A percentile compares a stretch with the other conserved stretches of the same genome.
Conservation (phyloP, 164 flowering plant genomes). For the Sextonia rubra region DNA sequence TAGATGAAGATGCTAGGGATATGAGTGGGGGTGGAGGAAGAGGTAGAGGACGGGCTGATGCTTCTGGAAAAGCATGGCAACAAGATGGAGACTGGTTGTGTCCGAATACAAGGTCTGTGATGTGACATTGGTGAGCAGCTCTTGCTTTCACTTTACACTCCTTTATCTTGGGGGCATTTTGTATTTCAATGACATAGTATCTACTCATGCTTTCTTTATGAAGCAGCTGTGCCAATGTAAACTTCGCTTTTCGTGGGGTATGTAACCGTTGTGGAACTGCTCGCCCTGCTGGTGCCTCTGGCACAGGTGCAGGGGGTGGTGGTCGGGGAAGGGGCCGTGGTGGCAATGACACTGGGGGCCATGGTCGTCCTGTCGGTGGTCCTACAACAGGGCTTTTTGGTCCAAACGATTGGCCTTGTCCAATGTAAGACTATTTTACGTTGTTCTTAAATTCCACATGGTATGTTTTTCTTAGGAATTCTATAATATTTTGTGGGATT, state of each 20-base stretch:
- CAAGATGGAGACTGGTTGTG: constrained; percentile 99
- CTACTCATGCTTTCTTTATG: constrained; percentile 12
- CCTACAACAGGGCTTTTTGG: constrained; percentile 89
- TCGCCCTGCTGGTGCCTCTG: constrained; percentile 78
- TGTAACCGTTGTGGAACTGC: constrained; percentile 99
- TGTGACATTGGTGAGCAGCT: constrained; percentile 99
- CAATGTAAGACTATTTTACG: constrained; percentile 58
- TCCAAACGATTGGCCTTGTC: constrained; percentile 99
- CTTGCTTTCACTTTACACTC: constrained; percentile 42
- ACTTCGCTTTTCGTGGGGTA: constrained; percentile 97
- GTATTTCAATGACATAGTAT: neutral
- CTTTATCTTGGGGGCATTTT: neutral
- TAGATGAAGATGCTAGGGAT: constrained; percentile 45
- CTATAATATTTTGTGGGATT: neutral
- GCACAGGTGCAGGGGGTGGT: constrained; percentile 59
- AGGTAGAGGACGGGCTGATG: constrained; percentile 79
- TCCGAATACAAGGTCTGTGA: constrained; percentile 99
- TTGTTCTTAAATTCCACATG: neutral
- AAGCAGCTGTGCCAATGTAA: constrained; percentile 90
- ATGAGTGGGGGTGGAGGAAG: constrained; percentile 55
- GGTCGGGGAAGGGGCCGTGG: constrained; percentile 92
- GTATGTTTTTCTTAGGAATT: neutral
- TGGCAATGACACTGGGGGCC: constrained; percentile 43
- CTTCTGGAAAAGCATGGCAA: constrained; percentile 81
- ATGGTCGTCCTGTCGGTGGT: constrained; percentile 50